A percentile compares a stretch with the other conserved stretches of the same genome.
phyloP scores from a whole-genome alignment of 257 asterid species.

The Plantago major region DNA sequence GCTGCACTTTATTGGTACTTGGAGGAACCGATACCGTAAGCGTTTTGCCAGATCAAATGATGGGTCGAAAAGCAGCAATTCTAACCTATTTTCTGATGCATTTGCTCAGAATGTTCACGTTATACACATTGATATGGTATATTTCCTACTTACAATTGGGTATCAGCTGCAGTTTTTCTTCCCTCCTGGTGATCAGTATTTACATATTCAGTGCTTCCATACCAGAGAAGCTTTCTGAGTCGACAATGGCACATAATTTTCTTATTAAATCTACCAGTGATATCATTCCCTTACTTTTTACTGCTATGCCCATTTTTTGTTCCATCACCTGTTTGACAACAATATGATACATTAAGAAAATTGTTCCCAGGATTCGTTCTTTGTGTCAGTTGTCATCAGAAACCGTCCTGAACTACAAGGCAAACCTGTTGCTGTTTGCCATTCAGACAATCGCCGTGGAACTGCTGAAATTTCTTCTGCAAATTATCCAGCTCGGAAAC shows the following conservation, averaged over 20 bases:
- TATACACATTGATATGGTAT: constrained; percentile 89
- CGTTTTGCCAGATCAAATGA: constrained; percentile 49
- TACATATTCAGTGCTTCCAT: no score
- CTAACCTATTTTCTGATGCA: constrained; percentile 28
- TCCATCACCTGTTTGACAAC: constrained; percentile 3
- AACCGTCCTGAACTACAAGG: constrained; percentile 57
- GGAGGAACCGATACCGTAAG: constrained; percentile 93
- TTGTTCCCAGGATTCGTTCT: constrained; percentile 79
- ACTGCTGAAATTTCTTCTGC: constrained; percentile 97
- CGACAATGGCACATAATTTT: no score
- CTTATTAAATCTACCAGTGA: no score
- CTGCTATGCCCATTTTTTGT: constrained; percentile 1
- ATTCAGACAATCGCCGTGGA: constrained; percentile 88
- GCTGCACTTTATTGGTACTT: constrained; percentile 96
- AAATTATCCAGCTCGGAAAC: constrained; percentile 84
- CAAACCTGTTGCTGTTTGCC: constrained; percentile 94
- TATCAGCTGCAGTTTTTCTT: constrained; percentile 9
- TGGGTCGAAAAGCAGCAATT: constrained; percentile 34
- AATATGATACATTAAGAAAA: constrained; percentile 11
- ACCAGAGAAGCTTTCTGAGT: no score
- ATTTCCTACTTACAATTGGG: constrained; percentile 11
- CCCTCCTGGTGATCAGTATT: background rate
- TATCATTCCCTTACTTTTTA: constrained; percentile 1
- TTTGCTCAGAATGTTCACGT: constrained; percentile 40
- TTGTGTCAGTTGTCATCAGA: constrained; percentile 85